Evolutionary conservation across 2,329 filamentous ascomycete species (phyloP).

Genomic region (Fusarium buxicola): DNA sequence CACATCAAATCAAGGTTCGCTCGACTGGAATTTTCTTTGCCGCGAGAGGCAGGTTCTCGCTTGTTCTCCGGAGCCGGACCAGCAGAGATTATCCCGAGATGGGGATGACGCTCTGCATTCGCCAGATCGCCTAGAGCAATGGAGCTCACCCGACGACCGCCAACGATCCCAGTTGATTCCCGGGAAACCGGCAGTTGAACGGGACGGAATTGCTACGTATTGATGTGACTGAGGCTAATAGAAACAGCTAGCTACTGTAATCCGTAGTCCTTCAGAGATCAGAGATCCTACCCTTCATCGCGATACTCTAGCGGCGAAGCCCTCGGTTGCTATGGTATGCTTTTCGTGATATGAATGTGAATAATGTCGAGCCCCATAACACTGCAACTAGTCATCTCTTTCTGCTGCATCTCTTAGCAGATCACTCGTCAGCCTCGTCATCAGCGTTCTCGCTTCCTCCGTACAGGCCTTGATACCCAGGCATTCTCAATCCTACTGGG

Average conservation of each 20-base stretch:
- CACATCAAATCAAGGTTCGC: constrained; percentile 16
- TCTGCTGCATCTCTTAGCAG: constrained; percentile 14
- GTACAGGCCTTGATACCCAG: constrained; percentile 60
- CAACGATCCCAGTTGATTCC: constrained; percentile 1
- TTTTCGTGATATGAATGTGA: constrained; percentile 2
- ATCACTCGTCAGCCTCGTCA: constrained; percentile 53
- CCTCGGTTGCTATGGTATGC: constrained; percentile 6
- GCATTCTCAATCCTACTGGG: constrained; percentile 54
- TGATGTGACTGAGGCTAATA: constrained; percentile 6
- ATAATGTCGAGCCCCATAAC: constrained; percentile 12
- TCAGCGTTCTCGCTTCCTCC: constrained; percentile 62
- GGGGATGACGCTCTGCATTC: constrained; percentile 1
- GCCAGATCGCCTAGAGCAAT: constrained; percentile 12
- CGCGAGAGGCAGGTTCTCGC: constrained; percentile 12
- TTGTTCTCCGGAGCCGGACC: constrained; percentile 14
- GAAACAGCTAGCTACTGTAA: background rate
- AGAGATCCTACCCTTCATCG: background rate
- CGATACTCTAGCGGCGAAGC: background rate
- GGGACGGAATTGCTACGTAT: constrained; percentile 7
- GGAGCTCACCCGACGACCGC: background rate
- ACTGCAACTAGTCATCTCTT: constrained; percentile 10
- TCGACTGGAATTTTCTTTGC: constrained; percentile 34
- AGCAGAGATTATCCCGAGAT: constrained; percentile 17
- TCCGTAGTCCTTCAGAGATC: background rate
- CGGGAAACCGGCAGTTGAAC: constrained; percentile 6